These are phyloP conservation scores for Penicillium coprophilum DNA, from an alignment of 495 filamentous ascomycete species.

Conservation along the genomic window DNA sequence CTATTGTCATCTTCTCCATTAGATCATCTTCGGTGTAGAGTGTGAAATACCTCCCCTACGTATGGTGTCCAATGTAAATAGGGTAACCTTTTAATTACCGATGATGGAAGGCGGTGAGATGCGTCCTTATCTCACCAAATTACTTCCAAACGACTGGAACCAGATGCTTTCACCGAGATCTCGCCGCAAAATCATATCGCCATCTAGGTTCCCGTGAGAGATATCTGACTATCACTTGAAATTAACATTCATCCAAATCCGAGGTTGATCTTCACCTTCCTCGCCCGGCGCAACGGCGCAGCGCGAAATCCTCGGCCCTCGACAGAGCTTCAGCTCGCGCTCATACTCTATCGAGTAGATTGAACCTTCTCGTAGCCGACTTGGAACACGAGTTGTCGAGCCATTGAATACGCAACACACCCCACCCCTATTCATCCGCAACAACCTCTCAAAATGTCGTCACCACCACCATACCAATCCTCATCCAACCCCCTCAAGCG, in stretches of 20 bases:
- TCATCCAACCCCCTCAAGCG: conserved; percentile 45
- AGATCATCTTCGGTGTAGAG: background rate
- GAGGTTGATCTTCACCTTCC: background rate
- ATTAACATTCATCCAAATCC: background rate
- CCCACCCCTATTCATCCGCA: background rate
- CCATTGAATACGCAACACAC: background rate
- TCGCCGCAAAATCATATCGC: background rate
- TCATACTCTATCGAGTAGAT: background rate
- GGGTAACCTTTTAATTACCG: background rate
- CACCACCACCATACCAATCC: conserved; percentile 40
- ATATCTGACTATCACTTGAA: background rate
- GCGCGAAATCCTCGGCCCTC: conserved; percentile 4
- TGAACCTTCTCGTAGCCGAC: background rate
- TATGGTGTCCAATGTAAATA: background rate
- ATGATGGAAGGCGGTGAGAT: conserved; percentile 9
- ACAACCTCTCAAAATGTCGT: conserved; percentile 39
- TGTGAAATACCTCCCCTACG: too few species aligned
- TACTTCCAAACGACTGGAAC: background rate
- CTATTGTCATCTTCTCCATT: background rate
- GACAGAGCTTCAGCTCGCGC: conserved; percentile 1
- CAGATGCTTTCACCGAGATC: background rate
- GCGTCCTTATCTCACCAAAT: conserved; percentile 9
- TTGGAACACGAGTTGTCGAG: background rate
- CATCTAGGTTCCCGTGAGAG: background rate
- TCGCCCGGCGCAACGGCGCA: conserved; percentile 6